Conservation (phyloP, 176 grass and related monocot species). For the Bothriochloa decipiens region DNA sequence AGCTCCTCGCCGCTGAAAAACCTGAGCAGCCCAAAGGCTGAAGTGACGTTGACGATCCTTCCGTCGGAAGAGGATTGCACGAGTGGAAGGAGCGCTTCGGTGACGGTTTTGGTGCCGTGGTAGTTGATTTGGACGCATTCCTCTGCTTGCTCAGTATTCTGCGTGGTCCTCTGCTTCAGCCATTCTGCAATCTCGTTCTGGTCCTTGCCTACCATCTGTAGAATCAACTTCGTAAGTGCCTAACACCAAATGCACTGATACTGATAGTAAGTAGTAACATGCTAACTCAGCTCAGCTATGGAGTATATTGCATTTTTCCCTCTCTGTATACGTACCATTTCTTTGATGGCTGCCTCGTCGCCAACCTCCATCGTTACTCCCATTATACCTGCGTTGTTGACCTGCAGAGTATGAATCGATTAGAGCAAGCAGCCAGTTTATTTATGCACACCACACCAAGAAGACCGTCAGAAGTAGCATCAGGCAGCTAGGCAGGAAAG, state of each 20-base stretch:
- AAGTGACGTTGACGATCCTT: constrained; percentile 63
- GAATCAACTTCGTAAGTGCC: neutral
- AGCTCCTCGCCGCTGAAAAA: constrained; percentile 50
- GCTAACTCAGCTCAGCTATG: neutral
- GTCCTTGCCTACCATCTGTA: constrained; percentile 17
- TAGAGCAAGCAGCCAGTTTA: neutral
- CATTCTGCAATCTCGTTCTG: constrained; percentile 6
- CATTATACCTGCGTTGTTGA: constrained; percentile 40
- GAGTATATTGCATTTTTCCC: too few relatives aligned
- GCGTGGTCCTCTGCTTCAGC: constrained; percentile 32
- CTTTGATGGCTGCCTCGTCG: neutral
- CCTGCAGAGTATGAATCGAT: neutral
- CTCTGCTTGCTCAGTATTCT: constrained; percentile 48
- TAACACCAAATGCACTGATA: neutral
- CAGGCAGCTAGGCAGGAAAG: neutral
- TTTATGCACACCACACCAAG: neutral
- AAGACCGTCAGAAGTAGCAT: neutral
- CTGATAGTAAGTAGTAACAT: neutral
- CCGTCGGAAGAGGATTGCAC: constrained; percentile 47
- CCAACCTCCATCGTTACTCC: constrained; percentile 35
- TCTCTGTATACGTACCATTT: neutral
- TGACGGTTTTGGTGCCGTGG: constrained; percentile 54
- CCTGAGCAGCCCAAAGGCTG: constrained; percentile 38
- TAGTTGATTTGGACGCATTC: constrained; percentile 65
- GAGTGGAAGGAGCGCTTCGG: constrained; percentile 53